These are phyloP conservation scores for Radiomyces spectabilis DNA, from an alignment of 192 early-diverging fungal genomes.

Conservation along the genomic window DNA sequence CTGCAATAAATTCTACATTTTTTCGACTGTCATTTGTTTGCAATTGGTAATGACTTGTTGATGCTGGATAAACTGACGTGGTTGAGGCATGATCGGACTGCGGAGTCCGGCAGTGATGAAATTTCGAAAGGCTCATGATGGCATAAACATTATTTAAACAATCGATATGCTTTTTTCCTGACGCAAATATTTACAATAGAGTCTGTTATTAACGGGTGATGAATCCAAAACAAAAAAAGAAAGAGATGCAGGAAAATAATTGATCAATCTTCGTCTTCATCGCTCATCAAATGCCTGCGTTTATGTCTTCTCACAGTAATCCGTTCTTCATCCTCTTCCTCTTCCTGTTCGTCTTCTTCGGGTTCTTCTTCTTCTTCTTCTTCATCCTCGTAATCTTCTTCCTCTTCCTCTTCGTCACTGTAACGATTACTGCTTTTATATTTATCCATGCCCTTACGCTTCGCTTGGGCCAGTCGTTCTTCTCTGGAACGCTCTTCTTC, in stretches of 20 bases:
- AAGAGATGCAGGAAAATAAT: neutral
- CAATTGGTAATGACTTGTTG: neutral
- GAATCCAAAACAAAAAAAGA: neutral
- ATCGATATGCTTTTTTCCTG: no score
- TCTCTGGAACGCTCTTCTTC: conserved; percentile 31
- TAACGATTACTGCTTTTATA: conserved; percentile 6
- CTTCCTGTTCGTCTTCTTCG: conserved; percentile 19
- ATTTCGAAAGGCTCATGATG: neutral
- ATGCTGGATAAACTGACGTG: neutral
- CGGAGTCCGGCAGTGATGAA: neutral
- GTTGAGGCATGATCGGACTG: neutral
- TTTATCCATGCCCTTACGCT: conserved; percentile 18
- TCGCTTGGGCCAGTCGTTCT: conserved; percentile 17
- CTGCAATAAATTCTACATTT: neutral
- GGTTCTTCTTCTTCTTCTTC: conserved; percentile 15
- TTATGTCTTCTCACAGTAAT: conserved; percentile 9
- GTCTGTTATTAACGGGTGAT: neutral
- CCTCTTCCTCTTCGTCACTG: conserved; percentile 28
- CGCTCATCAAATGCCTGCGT: conserved; percentile 19
- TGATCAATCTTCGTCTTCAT: conserved; percentile 20
- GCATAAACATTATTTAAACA: neutral
- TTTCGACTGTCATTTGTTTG: neutral
- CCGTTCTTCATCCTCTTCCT: conserved; percentile 19
- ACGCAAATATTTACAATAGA: neutral
- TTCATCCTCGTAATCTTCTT: conserved; percentile 14